phyloP scores from a whole-genome alignment of 345 rosid species.

The Brassica rapa region DNA sequence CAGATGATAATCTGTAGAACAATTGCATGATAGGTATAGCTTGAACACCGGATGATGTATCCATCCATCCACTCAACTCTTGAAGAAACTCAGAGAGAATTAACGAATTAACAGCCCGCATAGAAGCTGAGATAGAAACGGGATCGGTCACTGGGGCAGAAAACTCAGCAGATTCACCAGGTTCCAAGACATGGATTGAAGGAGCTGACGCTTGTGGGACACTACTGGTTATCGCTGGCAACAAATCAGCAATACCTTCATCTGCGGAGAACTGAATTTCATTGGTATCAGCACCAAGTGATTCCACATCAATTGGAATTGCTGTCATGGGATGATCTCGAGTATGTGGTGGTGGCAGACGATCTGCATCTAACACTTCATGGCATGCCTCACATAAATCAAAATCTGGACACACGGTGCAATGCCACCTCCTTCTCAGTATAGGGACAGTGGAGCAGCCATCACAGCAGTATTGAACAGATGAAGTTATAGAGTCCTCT shows the following conservation, averaged over 20 bases:
- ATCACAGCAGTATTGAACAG: slow-evolving; percentile 98
- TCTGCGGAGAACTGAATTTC: slow-evolving; percentile 80
- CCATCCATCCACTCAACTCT: slow-evolving; percentile 97
- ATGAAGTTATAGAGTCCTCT: slow-evolving; percentile 91
- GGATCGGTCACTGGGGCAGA: slow-evolving; percentile 70
- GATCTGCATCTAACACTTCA: slow-evolving; percentile 80
- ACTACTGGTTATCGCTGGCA: slow-evolving; percentile 49
- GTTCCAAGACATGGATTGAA: slow-evolving; percentile 92
- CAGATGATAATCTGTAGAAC: slow-evolving; percentile 92
- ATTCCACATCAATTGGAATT: slow-evolving; percentile 87
- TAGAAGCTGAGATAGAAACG: slow-evolving; percentile 91
- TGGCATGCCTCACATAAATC: slow-evolving; percentile 96
- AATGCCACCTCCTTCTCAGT: slow-evolving; percentile 95
- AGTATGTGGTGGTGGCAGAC: slow-evolving; percentile 90
- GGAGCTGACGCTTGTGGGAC: slow-evolving; percentile 66
- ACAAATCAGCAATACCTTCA: slow-evolving; percentile 63
- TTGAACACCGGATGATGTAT: slow-evolving; percentile 71
- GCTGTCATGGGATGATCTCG: slow-evolving; percentile 97
- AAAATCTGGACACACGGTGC: slow-evolving; percentile 96
- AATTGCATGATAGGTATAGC: slow-evolving; percentile 96
- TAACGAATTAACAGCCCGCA: slow-evolving; percentile 86
- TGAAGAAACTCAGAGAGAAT: slow-evolving; percentile 90
- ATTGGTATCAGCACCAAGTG: slow-evolving; percentile 79
- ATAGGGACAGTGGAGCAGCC: slow-evolving; percentile 98
- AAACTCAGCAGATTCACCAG: slow-evolving; percentile 79